A percentile compares a stretch with the other conserved stretches of the same genome.
phyloP scores from a whole-genome alignment of 2,329 filamentous ascomycete genomes.

The Didymella keratinophila region DNA sequence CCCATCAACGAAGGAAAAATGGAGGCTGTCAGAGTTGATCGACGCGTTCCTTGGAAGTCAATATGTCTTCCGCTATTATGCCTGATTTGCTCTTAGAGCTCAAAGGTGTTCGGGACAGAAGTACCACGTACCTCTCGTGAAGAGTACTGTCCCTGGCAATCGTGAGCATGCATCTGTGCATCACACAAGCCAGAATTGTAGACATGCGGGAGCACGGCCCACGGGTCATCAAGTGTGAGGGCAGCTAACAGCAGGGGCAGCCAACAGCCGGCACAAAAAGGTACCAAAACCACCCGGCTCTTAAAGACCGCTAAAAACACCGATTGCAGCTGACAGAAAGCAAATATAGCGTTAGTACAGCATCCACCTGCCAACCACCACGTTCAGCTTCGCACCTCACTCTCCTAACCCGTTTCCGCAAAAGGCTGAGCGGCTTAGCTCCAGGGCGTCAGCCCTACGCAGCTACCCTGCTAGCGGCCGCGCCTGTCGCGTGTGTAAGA shows the following conservation, averaged over 20 bases:
- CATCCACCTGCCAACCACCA: slow-evolving; percentile 7
- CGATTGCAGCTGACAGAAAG: slow-evolving; percentile 15
- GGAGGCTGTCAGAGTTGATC: no score
- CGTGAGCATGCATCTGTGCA: no score
- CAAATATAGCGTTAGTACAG: slow-evolving; percentile 22
- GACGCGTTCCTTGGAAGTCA: no score
- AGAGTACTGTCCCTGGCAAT: no score
- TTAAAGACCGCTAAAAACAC: slow-evolving; percentile 9
- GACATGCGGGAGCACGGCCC: no score
- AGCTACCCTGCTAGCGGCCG: slow-evolving; percentile 20
- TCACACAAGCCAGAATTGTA: no score
- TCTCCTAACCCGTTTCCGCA: slow-evolving; percentile 16
- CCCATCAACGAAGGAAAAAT: no score
- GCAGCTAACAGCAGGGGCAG: not conserved
- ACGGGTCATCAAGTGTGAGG: no score
- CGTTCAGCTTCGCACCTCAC: not conserved
- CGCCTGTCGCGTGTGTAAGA: slow-evolving; percentile 40
- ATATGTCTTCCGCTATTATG: no score
- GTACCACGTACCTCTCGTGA: no score
- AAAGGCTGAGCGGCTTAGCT: slow-evolving; percentile 33
- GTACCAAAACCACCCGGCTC: slow-evolving; percentile 2
- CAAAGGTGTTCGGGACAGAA: no score
- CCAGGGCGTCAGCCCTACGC: slow-evolving; percentile 38
- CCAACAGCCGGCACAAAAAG: not conserved
- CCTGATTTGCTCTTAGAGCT: no score